phyloP scores from a whole-genome alignment of 164 flowering plant genomes.

The Paratinospora sagittata region DNA sequence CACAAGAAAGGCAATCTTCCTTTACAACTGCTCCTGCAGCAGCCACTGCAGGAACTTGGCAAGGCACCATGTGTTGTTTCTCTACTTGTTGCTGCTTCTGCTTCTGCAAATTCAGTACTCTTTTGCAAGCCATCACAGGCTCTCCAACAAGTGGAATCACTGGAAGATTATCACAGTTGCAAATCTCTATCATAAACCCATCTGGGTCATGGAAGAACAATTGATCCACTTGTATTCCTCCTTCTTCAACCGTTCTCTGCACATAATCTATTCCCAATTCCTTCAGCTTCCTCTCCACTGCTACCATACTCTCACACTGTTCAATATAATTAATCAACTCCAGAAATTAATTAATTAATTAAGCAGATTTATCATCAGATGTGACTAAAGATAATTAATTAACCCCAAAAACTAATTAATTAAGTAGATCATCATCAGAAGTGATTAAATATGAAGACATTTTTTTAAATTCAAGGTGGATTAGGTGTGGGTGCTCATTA shows the following conservation, averaged over 20 bases:
- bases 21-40: no score
- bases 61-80: not conserved
- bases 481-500: no score
- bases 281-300: conserved; percentile 39
- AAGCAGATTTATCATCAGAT: not conserved
- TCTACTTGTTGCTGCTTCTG: not conserved
- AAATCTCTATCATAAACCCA: conserved; percentile 69
- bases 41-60: not conserved
- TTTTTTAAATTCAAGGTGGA: no score
- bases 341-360: not conserved
- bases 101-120: not conserved
- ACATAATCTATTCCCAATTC: conserved; percentile 34
- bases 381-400: no score
- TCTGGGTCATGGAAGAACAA: conserved; percentile 65
- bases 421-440: no score
- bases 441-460: no score
- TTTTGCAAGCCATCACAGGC: conserved; percentile 14
- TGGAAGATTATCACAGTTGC: conserved; percentile 73
- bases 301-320: conserved; percentile 58
- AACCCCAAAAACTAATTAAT: no score
- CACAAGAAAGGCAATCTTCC: not conserved
- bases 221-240: conserved; percentile 40
- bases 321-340: not conserved
- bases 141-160: conserved; percentile 62
- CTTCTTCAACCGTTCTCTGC: conserved; percentile 46